Evolutionary conservation across 257 asterid genomes (phyloP), one percentile per base, ranked within the genome.

Genomic region (Ajuga chamaepitys): DNA sequence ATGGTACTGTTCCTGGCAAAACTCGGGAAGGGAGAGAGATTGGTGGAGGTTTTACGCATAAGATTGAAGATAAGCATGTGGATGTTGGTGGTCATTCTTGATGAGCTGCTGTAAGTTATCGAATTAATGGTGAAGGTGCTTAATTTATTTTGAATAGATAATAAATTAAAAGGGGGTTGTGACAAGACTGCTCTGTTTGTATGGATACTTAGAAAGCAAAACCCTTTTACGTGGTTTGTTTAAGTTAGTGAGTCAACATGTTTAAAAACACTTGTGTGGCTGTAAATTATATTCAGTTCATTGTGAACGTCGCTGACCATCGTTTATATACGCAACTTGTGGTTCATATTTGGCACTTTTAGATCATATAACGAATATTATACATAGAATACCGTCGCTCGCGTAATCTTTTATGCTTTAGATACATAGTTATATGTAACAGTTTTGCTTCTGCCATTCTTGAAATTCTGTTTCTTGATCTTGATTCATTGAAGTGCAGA

Each of bases 31-130:
- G 50, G 50, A 64, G 26, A 68, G 51, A 68, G 63, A 61, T 5
- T 9, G 24, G 28, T 22, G 76, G 66, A 9, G 65, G 78, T 17
- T 68, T 73, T 59, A 56, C 63, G 35, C 44, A 68, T 0, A 68
- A 67, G 53, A 67, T 58, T 69, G 72, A 54, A 56, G 84, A 76
- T 64, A 35, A 70, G 68, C 71, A 62, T 38, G 66, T 57, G 35
- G 71, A 62, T 30, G 58, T 64, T 54, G 42, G 68, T 58, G 66
- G 70, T 42, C 70, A 68, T 58, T 76, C 75, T 56, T 70, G 79
- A 78, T 61, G 68, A 78, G 62, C 59, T 64, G 53, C 62, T 42
- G 75, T 77, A 75, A 69, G 82, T 77, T 75, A 55, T 66, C 46
- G 48, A 28, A 56, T 67, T 64, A 25, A 9, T 28, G 53, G 22